Percentiles rank a stretch among this genome's conserved stretches.
phyloP scores from a whole-genome alignment of 2,329 filamentous ascomycete genomes.

The Myriosclerotinia curreyana region DNA sequence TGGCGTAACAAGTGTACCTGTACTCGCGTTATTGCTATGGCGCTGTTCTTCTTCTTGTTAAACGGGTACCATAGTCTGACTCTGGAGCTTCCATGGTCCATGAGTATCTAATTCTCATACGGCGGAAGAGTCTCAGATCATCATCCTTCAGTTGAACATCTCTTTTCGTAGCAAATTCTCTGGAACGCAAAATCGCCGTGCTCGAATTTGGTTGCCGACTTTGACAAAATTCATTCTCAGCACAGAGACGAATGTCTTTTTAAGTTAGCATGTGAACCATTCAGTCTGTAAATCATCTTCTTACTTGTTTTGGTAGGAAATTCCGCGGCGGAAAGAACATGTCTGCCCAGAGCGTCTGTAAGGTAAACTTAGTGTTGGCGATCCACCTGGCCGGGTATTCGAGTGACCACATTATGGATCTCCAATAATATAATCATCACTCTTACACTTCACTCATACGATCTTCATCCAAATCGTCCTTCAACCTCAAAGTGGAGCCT shows the following conservation, averaged over 20 bases:
- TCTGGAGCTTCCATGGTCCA: background rate
- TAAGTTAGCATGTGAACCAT: background rate
- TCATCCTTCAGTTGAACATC: conserved; percentile 30
- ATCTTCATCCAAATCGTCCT: conserved; percentile 32
- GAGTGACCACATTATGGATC: conserved; percentile 29
- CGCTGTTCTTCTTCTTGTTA: conserved; percentile 36
- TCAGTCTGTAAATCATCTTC: background rate
- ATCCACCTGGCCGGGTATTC: conserved; percentile 36
- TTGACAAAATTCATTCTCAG: conserved; percentile 33
- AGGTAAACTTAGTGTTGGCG: conserved; percentile 39
- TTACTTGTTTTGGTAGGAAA: conserved; percentile 36
- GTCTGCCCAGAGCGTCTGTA: conserved; percentile 35
- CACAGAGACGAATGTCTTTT: conserved; percentile 33
- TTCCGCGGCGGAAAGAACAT: conserved; percentile 38
- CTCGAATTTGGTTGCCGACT: conserved; percentile 30
- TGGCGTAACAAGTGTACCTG: conserved; percentile 40
- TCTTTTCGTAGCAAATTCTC: conserved; percentile 29
- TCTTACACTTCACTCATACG: conserved; percentile 35
- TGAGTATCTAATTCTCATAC: too few relatives aligned
- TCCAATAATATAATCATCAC: conserved; percentile 33
- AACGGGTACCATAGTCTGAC: background rate
- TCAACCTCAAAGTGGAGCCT: conserved; percentile 24
- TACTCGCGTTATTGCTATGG: conserved; percentile 36
- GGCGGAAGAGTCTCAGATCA: conserved; percentile 13
- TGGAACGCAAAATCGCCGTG: conserved; percentile 36